Percentiles rank a stretch among this genome's conserved stretches.
Conservation (phyloP, 192 early-diverging fungal species). For the Nowakowskiella sp. region DNA sequence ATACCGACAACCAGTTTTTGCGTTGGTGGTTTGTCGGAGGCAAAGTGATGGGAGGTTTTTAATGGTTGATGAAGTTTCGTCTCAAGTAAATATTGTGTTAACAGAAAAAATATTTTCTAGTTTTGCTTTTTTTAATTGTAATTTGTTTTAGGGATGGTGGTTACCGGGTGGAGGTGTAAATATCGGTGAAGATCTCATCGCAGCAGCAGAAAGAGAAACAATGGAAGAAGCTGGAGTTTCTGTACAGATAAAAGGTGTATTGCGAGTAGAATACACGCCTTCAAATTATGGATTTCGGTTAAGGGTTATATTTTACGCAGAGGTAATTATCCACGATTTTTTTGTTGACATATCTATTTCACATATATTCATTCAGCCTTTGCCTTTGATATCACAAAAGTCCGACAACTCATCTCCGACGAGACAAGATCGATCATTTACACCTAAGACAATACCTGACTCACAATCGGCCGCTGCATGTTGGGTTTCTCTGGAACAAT, state of each 20-base stretch:
- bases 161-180: constrained; percentile 26
- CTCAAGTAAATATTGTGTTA: not conserved
- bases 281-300: constrained; percentile 12
- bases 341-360: not conserved
- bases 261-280: constrained; percentile 24
- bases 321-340: constrained; percentile 11
- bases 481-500: constrained; percentile 23
- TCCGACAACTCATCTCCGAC: no score
- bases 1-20: constrained; percentile 16
- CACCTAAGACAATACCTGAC: constrained; percentile 19
- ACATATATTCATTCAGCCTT: no score
- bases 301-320: constrained; percentile 26
- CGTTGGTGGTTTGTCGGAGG: constrained; percentile 10
- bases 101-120: not conserved
- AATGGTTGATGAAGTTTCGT: constrained; percentile 16
- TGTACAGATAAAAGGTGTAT: constrained; percentile 16
- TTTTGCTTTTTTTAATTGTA: constrained; percentile 13
- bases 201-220: constrained; percentile 15
- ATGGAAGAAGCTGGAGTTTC: constrained; percentile 20
- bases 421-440: not conserved
- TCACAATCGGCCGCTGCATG: constrained; percentile 22
- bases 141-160: constrained; percentile 21
- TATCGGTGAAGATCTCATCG: constrained; percentile 19
- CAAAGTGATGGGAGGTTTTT: constrained; percentile 8
- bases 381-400: no score